Evolutionary conservation across 331 rosid species (phyloP).

Genomic region (Pyrus hybrid): DNA sequence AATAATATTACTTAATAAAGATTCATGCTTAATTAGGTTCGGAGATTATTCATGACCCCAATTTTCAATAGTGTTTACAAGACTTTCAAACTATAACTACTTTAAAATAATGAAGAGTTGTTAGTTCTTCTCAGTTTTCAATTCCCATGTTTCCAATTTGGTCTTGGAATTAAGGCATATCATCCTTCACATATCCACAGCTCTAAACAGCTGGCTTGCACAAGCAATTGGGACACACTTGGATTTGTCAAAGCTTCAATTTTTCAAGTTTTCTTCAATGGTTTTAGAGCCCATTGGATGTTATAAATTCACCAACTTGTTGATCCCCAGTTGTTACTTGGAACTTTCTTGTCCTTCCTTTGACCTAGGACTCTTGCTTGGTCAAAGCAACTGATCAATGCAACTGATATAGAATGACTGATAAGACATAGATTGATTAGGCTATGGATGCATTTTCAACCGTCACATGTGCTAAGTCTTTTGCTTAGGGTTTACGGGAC

Average conservation of each 20-base stretch:
- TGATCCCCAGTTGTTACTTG: not conserved
- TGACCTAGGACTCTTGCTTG: not conserved
- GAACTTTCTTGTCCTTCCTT: not conserved
- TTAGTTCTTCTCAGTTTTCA: not conserved
- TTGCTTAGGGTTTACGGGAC: not conserved
- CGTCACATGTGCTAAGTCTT: not conserved
- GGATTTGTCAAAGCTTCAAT: not conserved
- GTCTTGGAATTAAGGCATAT: not conserved
- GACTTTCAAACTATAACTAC: not conserved
- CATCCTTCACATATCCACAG: not conserved
- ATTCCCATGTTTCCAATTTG: not conserved
- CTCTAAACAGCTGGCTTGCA: not conserved
- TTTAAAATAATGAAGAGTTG: not conserved
- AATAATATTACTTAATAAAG: not conserved
- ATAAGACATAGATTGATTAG: not conserved
- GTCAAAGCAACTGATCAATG: not conserved
- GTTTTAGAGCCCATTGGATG: not conserved
- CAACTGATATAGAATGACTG: not conserved
- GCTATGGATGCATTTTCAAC: not conserved
- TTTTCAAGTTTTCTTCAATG: not conserved
- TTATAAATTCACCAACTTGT: not conserved
- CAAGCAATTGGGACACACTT: not conserved
- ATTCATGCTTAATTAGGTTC: not conserved
- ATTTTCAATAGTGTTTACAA: not conserved
- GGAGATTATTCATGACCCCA: not conserved